Base-by-base conservation (phyloP, 1,284 basidiomycete genomes). In the Leccinum subatratum region DNA sequence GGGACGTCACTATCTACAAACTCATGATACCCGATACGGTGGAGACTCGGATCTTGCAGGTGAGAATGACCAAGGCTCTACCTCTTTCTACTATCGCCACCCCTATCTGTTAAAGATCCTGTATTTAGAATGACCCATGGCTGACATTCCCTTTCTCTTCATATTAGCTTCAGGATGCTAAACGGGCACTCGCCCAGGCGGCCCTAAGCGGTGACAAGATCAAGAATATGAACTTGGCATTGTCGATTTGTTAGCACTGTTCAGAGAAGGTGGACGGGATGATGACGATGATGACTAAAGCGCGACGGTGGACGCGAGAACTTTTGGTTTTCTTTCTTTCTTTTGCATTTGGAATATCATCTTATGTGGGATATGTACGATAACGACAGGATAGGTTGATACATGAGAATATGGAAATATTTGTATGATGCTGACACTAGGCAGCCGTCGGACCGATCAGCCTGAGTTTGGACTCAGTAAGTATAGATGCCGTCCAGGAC, bases 1-100 rank as follows among this genome's bases (percentile, higher is more conserved):
- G 89, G 16, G 85, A 91, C 66, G 96, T 98, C 51, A 88, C 92
- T 75, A 96, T 98, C 71, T 95, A 90, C 83, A 99, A 99, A 79
- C 84, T 99, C 39, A 94, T 91, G 67, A 90, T 99, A 66, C 86
- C 89, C 54, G 82, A 88, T 59, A 96, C 95, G 0, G 93, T 98
- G 11, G 96, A 99, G 73, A 90, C 96, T 74, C 88, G 95, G 45
- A 95, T 95, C 67, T 81, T 95, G 39, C 82, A 82, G 71, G 87
- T 91, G 67, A 45, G 66, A 59, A 54, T 61, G 48, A n/a, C 45
- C 8, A 30, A 62, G 12, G 18, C 63, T 34, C 11, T 25, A 42
- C 39, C 37, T 45, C 59, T 34, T 42, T 5, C 9, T 12, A 12
- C 20, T 22, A 6, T 34, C 16, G 22, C 51, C 37, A 6, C 39